Percentiles rank a stretch among this genome's conserved stretches.
These are phyloP conservation scores for Aspergillus pseudoglaucus DNA, from an alignment of 2,329 filamentous ascomycete genomes.

Conservation along the genomic window DNA sequence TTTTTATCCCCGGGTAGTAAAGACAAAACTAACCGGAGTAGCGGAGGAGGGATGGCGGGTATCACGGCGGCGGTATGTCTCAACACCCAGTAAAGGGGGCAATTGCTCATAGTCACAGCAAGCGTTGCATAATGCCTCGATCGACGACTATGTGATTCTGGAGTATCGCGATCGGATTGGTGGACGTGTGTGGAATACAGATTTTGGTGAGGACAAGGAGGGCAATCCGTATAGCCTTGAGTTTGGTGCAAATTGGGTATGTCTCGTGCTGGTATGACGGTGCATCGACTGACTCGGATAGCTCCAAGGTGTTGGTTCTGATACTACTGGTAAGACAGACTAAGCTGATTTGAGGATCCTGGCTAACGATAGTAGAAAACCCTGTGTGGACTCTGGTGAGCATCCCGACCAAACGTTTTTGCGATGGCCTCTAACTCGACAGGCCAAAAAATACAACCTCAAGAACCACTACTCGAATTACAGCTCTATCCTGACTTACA, in stretches of 20 bases:
- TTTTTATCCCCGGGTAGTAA: not conserved
- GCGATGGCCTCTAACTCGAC: not conserved
- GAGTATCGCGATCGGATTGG: conserved; percentile 59
- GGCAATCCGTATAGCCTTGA: conserved; percentile 55
- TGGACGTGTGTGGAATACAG: conserved; percentile 53
- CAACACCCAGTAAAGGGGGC: not conserved
- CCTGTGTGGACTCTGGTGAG: conserved; percentile 51
- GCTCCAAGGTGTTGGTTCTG: conserved; percentile 37
- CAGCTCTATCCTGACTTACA: conserved; percentile 53
- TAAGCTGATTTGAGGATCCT: conserved; percentile 22
- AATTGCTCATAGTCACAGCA: conserved; percentile 35
- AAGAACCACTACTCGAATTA: conserved; percentile 55
- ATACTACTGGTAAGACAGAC: conserved; percentile 16
- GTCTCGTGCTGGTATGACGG: not conserved
- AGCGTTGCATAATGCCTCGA: conserved; percentile 54
- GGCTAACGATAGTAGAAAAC: conserved; percentile 24
- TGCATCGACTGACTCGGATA: conserved; percentile 7
- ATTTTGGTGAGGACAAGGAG: conserved; percentile 48
- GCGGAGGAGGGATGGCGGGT: conserved; percentile 56
- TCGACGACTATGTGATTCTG: conserved; percentile 59
- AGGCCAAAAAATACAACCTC: conserved; percentile 53
- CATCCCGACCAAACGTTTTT: not conserved
- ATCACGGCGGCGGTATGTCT: conserved; percentile 52
- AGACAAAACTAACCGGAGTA: conserved; percentile 6
- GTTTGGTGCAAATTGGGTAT: conserved; percentile 61